Conservation (phyloP, 2,329 filamentous ascomycete species). For the Alternaria atra region DNA sequence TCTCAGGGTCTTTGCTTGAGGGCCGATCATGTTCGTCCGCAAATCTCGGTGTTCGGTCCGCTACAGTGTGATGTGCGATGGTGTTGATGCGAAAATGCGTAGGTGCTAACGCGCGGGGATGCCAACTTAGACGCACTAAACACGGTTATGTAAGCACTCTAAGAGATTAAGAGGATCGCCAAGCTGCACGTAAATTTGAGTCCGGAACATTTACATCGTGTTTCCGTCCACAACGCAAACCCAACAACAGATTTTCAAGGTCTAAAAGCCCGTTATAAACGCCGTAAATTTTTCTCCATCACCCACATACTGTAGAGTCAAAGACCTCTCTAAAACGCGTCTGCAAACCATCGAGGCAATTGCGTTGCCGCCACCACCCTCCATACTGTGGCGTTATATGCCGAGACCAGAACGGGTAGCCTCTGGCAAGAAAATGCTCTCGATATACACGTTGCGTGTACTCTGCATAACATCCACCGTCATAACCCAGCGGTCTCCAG, state of each 20-base stretch:
- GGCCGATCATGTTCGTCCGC: neutral
- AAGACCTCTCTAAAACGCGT: neutral
- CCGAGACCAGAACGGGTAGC: neutral
- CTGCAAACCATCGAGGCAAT: neutral
- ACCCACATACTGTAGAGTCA: neutral
- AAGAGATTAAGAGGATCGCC: neutral
- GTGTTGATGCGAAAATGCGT: neutral
- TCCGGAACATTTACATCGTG: neutral
- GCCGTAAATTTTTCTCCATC: neutral
- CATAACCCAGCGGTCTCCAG: neutral
- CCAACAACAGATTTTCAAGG: neutral
- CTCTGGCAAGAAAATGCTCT: slow-evolving; percentile 1
- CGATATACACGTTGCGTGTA: slow-evolving; percentile 2
- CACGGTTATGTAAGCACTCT: neutral
- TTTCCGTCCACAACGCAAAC: neutral
- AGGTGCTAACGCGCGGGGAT: slow-evolving; percentile 4
- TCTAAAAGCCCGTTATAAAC: neutral
- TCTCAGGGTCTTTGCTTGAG: neutral
- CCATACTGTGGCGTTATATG: neutral
- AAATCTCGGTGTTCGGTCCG: neutral
- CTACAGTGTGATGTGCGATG: neutral
- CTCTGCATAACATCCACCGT: neutral
- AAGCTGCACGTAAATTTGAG: neutral
- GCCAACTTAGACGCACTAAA: neutral
- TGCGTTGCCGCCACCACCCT: neutral